Base-by-base conservation (phyloP, 495 filamentous ascomycete species). In the Hypoxylon lenormandii region DNA sequence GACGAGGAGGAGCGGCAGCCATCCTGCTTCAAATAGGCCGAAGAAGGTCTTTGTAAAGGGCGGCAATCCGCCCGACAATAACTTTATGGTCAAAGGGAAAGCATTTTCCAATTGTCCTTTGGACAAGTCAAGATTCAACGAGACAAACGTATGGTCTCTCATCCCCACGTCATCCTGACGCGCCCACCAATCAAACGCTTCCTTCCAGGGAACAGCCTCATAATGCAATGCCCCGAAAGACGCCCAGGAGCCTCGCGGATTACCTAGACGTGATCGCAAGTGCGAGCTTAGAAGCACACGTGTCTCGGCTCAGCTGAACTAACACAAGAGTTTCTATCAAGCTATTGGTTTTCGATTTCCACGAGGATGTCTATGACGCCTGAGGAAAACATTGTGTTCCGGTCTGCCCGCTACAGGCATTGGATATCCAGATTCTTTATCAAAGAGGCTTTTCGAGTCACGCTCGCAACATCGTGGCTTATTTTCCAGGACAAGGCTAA, bases 81-180 rank as follows among this genome's bases (percentile, higher is more conserved):
- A 30, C 48, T 46, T 62, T 26, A 52, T 52, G 36, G 12, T 36
- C 12, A 47, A 22, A 55, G 51, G 45, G 21, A n/a, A n/a, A 50
- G 50, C 26, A 55, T 56, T 43, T 26, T 33, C 33, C 26, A 55
- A 28, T 23, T 37, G 18, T 15, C 19, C 18, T 16, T n/a, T 48
- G 26, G 38, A 4, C 23, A 7, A 7, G 5, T 33, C 30, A 7
- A 33, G 30, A 33, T 1, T 58, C 5, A 42, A 54, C 42, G 30
- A 63, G 13, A 18, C 19, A 26, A 26, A 18, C 12, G 19, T 30
- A 33, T 40, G 2, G 36, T 66, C 40, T 21, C 21, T 60, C 49
- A 66, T 49, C 42, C 13, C 40, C 15, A 55, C 64, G 64, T 66
- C 64, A 66, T 55, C 46, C 11, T 16, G 10, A 10, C 7, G 8